phyloP scores from a whole-genome alignment of 1,284 basidiomycete genomes.

The Ceratobasidium sp. region DNA sequence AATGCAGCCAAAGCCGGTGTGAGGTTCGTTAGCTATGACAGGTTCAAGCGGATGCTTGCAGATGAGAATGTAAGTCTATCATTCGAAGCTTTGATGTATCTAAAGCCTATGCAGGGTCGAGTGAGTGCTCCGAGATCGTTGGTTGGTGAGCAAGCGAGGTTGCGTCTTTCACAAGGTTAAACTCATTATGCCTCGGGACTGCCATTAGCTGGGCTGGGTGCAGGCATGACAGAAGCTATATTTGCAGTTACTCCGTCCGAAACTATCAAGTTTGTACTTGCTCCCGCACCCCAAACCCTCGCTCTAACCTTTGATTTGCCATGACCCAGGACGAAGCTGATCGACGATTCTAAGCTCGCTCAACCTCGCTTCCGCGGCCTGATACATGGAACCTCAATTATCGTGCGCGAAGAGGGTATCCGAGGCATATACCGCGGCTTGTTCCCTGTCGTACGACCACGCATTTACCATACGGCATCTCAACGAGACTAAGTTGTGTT shows the following conservation, averaged over 20 bases:
- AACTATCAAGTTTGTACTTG: constrained; percentile 87
- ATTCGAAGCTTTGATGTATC: not conserved
- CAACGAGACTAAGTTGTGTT: not conserved
- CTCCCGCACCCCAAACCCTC: not conserved
- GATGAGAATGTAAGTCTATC: constrained; percentile 72
- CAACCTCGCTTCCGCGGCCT: constrained; percentile 89
- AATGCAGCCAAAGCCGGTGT: constrained; percentile 93
- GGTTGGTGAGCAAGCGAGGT: constrained; percentile 60
- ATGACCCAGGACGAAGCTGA: constrained; percentile 86
- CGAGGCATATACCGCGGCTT: constrained; percentile 87
- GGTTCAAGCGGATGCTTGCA: constrained; percentile 85
- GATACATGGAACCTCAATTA: constrained; percentile 82
- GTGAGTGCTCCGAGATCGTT: constrained; percentile 85
- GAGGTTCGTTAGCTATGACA: constrained; percentile 93
- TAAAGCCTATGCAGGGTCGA: constrained; percentile 70
- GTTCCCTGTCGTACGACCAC: constrained; percentile 82
- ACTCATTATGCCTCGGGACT: not conserved
- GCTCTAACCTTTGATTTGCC: not conserved
- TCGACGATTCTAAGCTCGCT: constrained; percentile 89
- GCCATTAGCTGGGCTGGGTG: constrained; percentile 85
- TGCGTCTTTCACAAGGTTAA: not conserved
- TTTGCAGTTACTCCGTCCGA: constrained; percentile 97
- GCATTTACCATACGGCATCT: not conserved
- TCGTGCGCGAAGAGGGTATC: constrained; percentile 80
- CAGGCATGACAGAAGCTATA: constrained; percentile 93